phyloP scores from a whole-genome alignment of 208 protist species.

The Acanthamoeba triangularis region DNA sequence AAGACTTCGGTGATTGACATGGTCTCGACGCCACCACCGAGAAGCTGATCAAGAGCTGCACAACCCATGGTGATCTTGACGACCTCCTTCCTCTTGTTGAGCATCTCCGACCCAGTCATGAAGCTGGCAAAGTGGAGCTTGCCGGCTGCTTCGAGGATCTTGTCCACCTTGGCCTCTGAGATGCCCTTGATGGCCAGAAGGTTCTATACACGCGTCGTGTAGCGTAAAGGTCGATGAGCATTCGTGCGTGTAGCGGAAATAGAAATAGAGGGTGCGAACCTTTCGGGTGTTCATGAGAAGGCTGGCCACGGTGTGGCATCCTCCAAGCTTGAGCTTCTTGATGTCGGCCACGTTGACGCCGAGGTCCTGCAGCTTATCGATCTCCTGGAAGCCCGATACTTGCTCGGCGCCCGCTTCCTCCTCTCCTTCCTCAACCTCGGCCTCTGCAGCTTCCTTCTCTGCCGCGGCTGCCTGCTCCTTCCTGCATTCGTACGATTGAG shows the following conservation, averaged over 20 bases:
- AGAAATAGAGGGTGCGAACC: not conserved
- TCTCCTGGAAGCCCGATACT: slow-evolving; percentile 18
- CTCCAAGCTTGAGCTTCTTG: slow-evolving; percentile 91
- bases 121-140: slow-evolving; percentile 94
- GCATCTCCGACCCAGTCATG: slow-evolving; percentile 93
- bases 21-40: slow-evolving; percentile 98
- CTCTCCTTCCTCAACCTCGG: slow-evolving; percentile 62
- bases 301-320: slow-evolving; percentile 86
- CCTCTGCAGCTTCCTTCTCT: slow-evolving; percentile 68
- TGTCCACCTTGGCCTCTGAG: slow-evolving; percentile 99
- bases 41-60: slow-evolving; percentile 95
- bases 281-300: slow-evolving; percentile 91
- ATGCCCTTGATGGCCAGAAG: slow-evolving; percentile 97
- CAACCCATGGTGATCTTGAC: slow-evolving; percentile 97
- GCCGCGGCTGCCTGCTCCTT: slow-evolving; percentile 35
- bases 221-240: not conserved
- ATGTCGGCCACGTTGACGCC: slow-evolving; percentile 89
- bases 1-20: slow-evolving; percentile 95
- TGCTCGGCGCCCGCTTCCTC: slow-evolving; percentile 37
- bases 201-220: slow-evolving; percentile 19
- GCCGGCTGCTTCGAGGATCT: slow-evolving; percentile 97
- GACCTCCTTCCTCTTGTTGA: slow-evolving; percentile 94
- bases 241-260: not conserved
- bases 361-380: slow-evolving; percentile 83
- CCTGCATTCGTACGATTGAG: not conserved